These are phyloP conservation scores for Cyclotella baltica DNA, from an alignment of 108 stramenopile genomes.

Conservation along the genomic window DNA sequence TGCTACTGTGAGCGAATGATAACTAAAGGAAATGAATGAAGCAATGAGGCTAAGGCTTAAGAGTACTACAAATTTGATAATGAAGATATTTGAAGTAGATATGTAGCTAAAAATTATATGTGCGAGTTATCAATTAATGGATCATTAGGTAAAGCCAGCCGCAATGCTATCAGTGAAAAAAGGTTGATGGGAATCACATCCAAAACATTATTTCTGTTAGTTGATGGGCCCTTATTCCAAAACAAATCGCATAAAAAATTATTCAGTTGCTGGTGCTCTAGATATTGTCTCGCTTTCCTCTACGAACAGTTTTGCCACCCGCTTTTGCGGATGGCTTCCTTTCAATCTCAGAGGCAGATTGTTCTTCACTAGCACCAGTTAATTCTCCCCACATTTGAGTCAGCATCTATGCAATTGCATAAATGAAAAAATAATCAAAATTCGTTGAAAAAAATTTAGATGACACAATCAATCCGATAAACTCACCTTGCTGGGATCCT, in stretches of 20 bases:
- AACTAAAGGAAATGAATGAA: no score
- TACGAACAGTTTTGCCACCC: conserved; percentile 51
- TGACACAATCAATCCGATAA: background rate
- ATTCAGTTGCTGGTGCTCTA: background rate
- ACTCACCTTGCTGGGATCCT: conserved; percentile 82
- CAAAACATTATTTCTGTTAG: no score
- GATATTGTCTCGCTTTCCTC: conserved; percentile 55
- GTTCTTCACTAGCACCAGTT: conserved; percentile 59
- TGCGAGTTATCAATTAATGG: no score
- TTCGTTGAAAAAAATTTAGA: background rate
- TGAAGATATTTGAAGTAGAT: no score
- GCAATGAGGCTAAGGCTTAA: no score
- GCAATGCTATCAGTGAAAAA: no score
- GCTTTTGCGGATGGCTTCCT: conserved; percentile 54
- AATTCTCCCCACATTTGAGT: conserved; percentile 72
- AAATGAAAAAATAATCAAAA: background rate
- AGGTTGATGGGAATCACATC: no score
- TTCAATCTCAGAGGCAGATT: conserved; percentile 27
- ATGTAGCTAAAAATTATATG: no score
- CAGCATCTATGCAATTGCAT: conserved; percentile 56
- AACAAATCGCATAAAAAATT: background rate
- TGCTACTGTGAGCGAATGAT: no score
- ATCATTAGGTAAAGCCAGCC: no score
- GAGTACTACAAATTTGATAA: no score
- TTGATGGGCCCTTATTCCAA: background rate